Base-by-base conservation (phyloP, 495 filamentous ascomycete species). In the Podospora pseudocomata region DNA sequence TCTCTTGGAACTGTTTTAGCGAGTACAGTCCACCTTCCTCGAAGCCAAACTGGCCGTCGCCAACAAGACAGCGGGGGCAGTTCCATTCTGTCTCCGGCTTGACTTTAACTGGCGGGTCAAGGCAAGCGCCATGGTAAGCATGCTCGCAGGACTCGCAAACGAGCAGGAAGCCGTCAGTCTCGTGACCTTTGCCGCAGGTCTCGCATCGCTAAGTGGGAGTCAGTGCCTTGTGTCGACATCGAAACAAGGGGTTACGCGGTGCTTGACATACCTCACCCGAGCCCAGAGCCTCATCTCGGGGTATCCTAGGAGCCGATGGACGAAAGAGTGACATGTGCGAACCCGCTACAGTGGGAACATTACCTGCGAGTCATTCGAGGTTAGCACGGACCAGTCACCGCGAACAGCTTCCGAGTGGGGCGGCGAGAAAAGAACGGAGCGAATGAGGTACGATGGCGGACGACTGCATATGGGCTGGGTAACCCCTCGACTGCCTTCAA, bases 11-110 rank as follows among this genome's bases (percentile, higher is more conserved):
- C 74, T 97, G 92, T 73, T 89, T 90, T 63, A 99, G 84, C 0
- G 95, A 99, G 79, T 99, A 99, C 19, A 97, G 87, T 27, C 93
- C 93, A 20, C 95, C 95, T 76, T 99, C 95, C 74, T 97, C 95
- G 70, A 99, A 99, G 0, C 95, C 95, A 71, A 97, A 99, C 73
- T 98, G 93, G 49, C 93, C 93, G 49, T 96, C 97, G 56, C 95
- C 95, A 54, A 99, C 96, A 56, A 99, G 84, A 75, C 95, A 99
- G 74, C 92, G 88, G 11, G 95, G 91, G 73, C 95, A 99, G 76
- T 98, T 93, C 95, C 95, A 99, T 69, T 99, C 95, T 60, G 87
- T 87, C 65, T 96, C 92, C 0, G 93, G 91, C 59, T 88, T 86
- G 26, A 83, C 80, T 67, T 91, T 89, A n/a, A 96, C 82, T 3